phyloP scores from a whole-genome alignment of 2,329 filamentous ascomycete genomes.

The Fusarium oligoseptatum region DNA sequence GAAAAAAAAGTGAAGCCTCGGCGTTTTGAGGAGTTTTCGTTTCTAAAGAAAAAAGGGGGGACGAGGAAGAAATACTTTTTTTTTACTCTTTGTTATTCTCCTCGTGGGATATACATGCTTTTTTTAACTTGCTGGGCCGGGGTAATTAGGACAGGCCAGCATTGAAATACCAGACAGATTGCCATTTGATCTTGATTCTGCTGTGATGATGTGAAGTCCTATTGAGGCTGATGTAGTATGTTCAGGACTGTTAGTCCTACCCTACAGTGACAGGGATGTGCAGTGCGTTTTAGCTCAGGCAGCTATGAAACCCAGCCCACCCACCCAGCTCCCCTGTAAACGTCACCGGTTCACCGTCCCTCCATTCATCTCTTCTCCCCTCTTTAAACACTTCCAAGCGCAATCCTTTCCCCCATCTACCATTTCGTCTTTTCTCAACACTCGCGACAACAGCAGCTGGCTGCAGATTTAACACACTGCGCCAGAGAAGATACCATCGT shows the following conservation, averaged over 20 bases:
- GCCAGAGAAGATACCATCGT: background rate
- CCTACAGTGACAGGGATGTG: background rate
- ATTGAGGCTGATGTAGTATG: background rate
- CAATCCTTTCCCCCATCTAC: conserved; percentile 10
- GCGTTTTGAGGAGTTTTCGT: conserved; percentile 47
- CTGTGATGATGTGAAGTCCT: background rate
- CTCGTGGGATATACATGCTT: conserved; percentile 6
- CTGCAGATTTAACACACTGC: conserved; percentile 13
- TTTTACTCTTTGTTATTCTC: background rate
- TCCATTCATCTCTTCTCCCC: conserved; percentile 28
- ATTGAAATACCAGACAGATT: conserved; percentile 36
- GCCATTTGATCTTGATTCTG: too few species aligned
- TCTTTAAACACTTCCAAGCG: conserved; percentile 26
- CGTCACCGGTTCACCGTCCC: conserved; percentile 42
- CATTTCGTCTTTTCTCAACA: background rate
- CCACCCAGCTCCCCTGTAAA: conserved; percentile 31
- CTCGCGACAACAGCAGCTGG: conserved; percentile 26
- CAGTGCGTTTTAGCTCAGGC: conserved; percentile 42
- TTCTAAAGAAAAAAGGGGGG: background rate
- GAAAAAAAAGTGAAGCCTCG: conserved; percentile 20
- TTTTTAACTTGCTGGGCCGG: conserved; percentile 2
- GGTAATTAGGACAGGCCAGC: conserved; percentile 2
- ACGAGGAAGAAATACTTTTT: conserved; percentile 1
- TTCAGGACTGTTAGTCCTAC: background rate
- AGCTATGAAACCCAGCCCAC: conserved; percentile 42